These are phyloP conservation scores for Hypocreales sp. DNA, from an alignment of 2,329 filamentous ascomycete genomes.

Conservation along the genomic window DNA sequence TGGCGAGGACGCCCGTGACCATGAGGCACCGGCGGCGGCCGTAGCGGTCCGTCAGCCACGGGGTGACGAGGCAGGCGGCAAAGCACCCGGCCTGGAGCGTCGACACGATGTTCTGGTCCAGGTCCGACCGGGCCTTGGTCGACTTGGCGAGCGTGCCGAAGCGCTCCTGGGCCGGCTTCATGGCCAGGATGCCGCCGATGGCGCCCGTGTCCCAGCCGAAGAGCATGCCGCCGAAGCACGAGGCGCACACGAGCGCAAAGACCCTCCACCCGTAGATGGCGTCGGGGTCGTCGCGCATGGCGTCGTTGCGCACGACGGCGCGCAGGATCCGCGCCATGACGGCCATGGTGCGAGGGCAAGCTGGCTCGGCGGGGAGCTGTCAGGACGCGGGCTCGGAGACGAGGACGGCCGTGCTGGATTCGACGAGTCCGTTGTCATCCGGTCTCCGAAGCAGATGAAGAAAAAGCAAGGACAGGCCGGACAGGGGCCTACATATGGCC, in stretches of 20 bases:
- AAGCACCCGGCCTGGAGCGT: constrained; percentile 56
- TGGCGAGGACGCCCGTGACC: constrained; percentile 37
- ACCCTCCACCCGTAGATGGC: constrained; percentile 59
- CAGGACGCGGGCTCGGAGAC: too few relatives aligned
- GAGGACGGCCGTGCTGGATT: too few relatives aligned
- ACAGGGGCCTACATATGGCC: too few relatives aligned
- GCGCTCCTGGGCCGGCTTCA: constrained; percentile 37
- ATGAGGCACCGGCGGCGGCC: constrained; percentile 42
- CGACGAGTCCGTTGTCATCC: too few relatives aligned
- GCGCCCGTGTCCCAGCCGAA: constrained; percentile 43
- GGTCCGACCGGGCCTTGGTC: constrained; percentile 25
- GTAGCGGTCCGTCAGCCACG: constrained; percentile 35
- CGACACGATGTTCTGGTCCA: constrained; percentile 54
- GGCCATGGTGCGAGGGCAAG: constrained; percentile 20
- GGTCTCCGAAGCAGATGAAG: too few relatives aligned
- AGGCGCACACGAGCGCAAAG: constrained; percentile 44
- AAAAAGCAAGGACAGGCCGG: too few relatives aligned
- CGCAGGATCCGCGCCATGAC: constrained; percentile 29
- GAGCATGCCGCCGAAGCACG: constrained; percentile 50
- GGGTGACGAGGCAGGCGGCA: constrained; percentile 41
- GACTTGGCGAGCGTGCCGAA: constrained; percentile 17
- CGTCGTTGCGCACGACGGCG: constrained; percentile 50
- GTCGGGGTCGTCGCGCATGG: constrained; percentile 50
- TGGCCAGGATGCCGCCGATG: constrained; percentile 50
- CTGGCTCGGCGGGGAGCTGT: too few relatives aligned